Base-by-base conservation (phyloP, 2,329 filamentous ascomycete genomes). In the Dothidotthia symphoricarpi region DNA sequence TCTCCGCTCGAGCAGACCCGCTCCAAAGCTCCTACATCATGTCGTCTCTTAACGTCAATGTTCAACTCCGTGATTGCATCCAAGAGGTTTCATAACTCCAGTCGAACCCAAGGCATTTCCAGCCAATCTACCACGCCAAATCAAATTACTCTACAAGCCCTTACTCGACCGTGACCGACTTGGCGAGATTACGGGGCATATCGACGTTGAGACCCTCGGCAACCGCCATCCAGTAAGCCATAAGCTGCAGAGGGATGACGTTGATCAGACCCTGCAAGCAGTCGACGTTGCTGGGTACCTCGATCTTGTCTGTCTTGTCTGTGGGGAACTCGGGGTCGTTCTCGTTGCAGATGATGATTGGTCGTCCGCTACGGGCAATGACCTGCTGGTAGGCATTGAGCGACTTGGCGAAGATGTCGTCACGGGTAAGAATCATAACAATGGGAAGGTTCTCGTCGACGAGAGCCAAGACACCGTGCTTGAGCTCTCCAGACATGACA, bases 341-440 rank as follows among this genome's bases (percentile, higher is more conserved):
- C 39, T 84, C 76, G 75, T 97, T 97, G 84, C 93, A 98, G 68
- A 98, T 97, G 62, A 98, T 91, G 67, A 98, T 98, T 47, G 93
- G 93, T 69, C 93, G 91, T 64, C 93, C 93, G 63, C 84, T 82
- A 68, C 93, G 91, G 56, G 93, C 93, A 76, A 95, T 91, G 63
- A 98, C 93, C 78, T 98, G 93, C 75, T 98, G 93, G 72, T 97
- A 98, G 61, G 93, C 93, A 70, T 98, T 98, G 63, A 98, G 78
- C n/a, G 93, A 97, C 77, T 98, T 98, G 69, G 86, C 86, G 75
- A 98, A 98, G 64, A 98, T 85, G 58, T 89, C 80, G 67, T 98
- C 93, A 45, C 93, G 86, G 37, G 93, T 98, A 46, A 98, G 78
- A 64, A 98, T 97, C 93, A 98, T 98, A 72, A 98, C 95, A 69